Conservation (phyloP, 148 eudicot species). For the Nyssa sinensis region DNA sequence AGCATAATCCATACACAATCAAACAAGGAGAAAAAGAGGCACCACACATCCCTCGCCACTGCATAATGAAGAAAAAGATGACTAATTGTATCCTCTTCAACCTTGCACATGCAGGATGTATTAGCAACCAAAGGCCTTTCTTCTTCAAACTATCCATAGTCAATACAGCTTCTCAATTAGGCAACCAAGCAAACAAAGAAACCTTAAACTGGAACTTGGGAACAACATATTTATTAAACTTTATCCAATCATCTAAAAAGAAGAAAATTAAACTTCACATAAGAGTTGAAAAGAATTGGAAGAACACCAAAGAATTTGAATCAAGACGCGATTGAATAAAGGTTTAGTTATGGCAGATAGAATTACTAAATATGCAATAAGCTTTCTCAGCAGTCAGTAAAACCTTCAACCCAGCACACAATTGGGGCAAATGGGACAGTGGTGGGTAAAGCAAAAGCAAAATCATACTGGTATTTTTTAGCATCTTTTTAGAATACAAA, state of each 20-base stretch:
- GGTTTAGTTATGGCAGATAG: neutral
- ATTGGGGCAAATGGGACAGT: neutral
- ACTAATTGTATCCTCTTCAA: too few species aligned
- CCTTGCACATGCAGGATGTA: too few species aligned
- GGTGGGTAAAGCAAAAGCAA: neutral
- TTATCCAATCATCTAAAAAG: slow-evolving; percentile 6
- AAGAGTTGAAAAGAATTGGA: neutral
- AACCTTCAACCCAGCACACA: neutral
- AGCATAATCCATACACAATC: too few species aligned
- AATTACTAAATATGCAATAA: neutral
- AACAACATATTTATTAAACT: slow-evolving; percentile 16
- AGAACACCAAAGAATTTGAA: neutral
- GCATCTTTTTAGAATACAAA: neutral
- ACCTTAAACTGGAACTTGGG: too few species aligned
- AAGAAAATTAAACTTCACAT: neutral
- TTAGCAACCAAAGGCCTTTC: too few species aligned
- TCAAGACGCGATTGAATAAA: neutral
- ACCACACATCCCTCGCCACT: too few species aligned
- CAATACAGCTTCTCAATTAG: too few species aligned
- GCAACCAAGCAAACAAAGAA: too few species aligned
- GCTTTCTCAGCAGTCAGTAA: neutral
- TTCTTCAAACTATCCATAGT: too few species aligned
- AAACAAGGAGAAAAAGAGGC: too few species aligned
- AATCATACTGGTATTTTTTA: neutral
- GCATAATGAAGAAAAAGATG: too few species aligned